phyloP scores from a whole-genome alignment of 2,329 filamentous ascomycete species.

The Calonectria montana region DNA sequence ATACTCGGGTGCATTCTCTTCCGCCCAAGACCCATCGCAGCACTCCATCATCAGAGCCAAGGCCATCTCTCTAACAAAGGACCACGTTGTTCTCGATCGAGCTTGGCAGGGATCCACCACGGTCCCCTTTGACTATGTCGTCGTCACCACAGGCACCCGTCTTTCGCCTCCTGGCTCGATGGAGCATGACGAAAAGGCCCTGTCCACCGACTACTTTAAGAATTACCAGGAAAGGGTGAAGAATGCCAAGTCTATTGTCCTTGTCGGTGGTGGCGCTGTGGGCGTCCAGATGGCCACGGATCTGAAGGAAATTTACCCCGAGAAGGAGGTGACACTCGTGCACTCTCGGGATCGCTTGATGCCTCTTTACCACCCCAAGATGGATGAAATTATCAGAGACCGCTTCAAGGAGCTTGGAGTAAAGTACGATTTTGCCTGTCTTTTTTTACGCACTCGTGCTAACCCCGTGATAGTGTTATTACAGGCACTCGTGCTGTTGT shows the following conservation, averaged over 20 bases:
- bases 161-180: slow-evolving; percentile 39
- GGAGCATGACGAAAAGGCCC: slow-evolving; percentile 36
- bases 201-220: slow-evolving; percentile 37
- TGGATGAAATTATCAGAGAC: slow-evolving; percentile 36
- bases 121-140: slow-evolving; percentile 38
- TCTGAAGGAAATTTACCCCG: slow-evolving; percentile 38
- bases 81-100: slow-evolving; percentile 35
- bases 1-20: slow-evolving; percentile 47
- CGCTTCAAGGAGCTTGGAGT: slow-evolving; percentile 37
- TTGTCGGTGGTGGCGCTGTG: slow-evolving; percentile 41
- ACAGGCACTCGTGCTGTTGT: slow-evolving; percentile 37
- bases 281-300: slow-evolving; percentile 42
- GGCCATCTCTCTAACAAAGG: slow-evolving; percentile 29
- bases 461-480: slow-evolving; percentile 25
- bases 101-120: slow-evolving; percentile 39
- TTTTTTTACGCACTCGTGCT: neutral
- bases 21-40: slow-evolving; percentile 29
- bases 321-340: slow-evolving; percentile 37
- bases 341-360: slow-evolving; percentile 39
- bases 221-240: slow-evolving; percentile 34
- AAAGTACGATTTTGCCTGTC: slow-evolving; percentile 22
- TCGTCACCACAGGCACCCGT: slow-evolving; percentile 37
- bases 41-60: slow-evolving; percentile 34
- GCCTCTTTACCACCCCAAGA: slow-evolving; percentile 40
- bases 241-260: slow-evolving; percentile 35